Base-by-base conservation (phyloP, 2,329 filamentous ascomycete species). In the Xylogone sp. region DNA sequence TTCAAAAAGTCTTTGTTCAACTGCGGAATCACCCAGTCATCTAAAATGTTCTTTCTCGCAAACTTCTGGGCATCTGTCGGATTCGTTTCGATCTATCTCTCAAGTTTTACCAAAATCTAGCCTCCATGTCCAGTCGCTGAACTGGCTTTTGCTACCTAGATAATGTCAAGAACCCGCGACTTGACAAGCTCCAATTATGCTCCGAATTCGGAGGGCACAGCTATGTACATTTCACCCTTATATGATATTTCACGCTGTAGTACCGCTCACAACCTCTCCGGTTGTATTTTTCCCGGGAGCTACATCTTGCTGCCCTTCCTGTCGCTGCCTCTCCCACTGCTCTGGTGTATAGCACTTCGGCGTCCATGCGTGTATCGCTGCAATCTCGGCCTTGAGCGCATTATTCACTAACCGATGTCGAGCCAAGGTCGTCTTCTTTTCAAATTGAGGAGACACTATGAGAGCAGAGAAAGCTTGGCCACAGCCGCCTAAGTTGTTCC, bases 341-440 rank as follows among this genome's bases (percentile, higher is more conserved):
- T 86, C 84, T 0, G 84, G 84, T 19, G 86, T 89, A 68, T 83
- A 83, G 63, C 86, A 89, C 67, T 87, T 88, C 12, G 86, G 83
- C 13, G 86, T 88, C 86, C 86, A 90, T 20, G 86, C 86, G 72
- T 90, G 86, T 58, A 90, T 88, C 46, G 82, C 82, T 7, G 83
- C 83, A 65, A 90, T 86, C 69, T 90, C 86, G 9, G 79, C 74
- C 69, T 88, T 88, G 59, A 90, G 66, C 4, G 76, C 75, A 2
- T 72, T 74, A 63, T 90, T 89, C 46, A 89, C 86, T 47, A 89
- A 71, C 46, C 86, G 76, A 69, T 88, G 84, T 53, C 86, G 74
- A 39, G 84, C 83, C 45, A 89, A 73, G 43, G 84, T 83, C 13
- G 68, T 79, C 69, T 82, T 82, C 60, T 78, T 79, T 54, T 77